phyloP scores from a whole-genome alignment of 2,329 filamentous ascomycete genomes.

The Apiospora koreana region DNA sequence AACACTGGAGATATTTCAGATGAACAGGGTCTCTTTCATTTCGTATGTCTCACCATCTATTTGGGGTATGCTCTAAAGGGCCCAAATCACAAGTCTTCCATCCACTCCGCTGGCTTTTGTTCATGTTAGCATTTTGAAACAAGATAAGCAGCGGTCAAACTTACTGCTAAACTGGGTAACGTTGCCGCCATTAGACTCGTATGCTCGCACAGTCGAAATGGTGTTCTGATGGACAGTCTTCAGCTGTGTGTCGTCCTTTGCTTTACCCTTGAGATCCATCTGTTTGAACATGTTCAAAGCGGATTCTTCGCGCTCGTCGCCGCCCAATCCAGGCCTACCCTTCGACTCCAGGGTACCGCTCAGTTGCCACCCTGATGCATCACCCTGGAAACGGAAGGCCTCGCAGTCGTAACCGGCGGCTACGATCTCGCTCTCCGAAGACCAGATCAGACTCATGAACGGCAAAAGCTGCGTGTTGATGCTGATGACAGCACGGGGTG shows the following conservation, averaged over 20 bases:
- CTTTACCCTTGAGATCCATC: constrained; percentile 97
- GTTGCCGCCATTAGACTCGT: constrained; percentile 62
- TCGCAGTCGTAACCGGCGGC: constrained; percentile 91
- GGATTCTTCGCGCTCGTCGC: constrained; percentile 77
- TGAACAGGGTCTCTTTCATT: neutral
- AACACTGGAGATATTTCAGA: neutral
- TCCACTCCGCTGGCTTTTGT: constrained; percentile 75
- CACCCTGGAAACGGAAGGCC: constrained; percentile 84
- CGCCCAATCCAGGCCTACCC: constrained; percentile 59
- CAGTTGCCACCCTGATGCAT: constrained; percentile 79
- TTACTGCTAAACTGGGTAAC: constrained; percentile 86
- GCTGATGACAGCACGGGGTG: constrained; percentile 86
- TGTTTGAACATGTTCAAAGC: constrained; percentile 98
- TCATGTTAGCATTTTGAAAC: constrained; percentile 28
- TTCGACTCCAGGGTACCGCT: constrained; percentile 79
- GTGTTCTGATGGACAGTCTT: constrained; percentile 98
- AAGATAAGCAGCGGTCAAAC: constrained; percentile 36
- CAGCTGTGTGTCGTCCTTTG: constrained; percentile 88
- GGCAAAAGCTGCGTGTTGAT: constrained; percentile 88
- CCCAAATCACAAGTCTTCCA: constrained; percentile 80
- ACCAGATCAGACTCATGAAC: constrained; percentile 93
- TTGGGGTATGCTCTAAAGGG: constrained; percentile 44
- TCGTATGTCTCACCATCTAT: neutral
- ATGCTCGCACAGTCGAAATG: constrained; percentile 80
- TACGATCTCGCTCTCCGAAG: constrained; percentile 86